Percentiles rank a stretch among this genome's conserved stretches.
These are phyloP conservation scores for Rubia tinctorum DNA, from an alignment of 305 asterid species.

Conservation along the genomic window DNA sequence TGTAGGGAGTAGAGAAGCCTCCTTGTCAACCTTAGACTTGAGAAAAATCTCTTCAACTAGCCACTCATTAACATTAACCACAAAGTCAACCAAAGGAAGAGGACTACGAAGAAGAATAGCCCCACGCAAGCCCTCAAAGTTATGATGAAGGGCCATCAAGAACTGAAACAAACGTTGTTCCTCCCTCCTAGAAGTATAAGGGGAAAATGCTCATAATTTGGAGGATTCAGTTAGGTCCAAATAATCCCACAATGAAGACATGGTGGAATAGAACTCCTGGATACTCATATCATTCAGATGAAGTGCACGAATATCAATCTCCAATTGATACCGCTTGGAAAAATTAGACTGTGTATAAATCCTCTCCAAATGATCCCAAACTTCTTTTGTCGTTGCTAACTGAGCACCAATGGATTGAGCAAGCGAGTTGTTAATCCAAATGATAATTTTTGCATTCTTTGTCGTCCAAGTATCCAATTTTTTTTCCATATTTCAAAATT, in stretches of 20 bases:
- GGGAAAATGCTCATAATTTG: not conserved
- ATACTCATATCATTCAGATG: not conserved
- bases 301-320: not conserved
- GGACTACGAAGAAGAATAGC: slow-evolving; percentile 1
- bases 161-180: no score
- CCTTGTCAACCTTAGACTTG: not conserved
- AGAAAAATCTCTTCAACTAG: not conserved
- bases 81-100: not conserved
- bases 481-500: no score
- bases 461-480: not conserved
- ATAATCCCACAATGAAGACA: not conserved
- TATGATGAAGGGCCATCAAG: not conserved
- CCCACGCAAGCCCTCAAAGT: not conserved
- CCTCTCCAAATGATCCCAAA: no score
- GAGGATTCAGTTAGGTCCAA: not conserved
- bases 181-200: no score
- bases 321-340: not conserved
- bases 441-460: no score
- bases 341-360: slow-evolving; percentile 4
- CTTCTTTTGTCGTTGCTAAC: no score
- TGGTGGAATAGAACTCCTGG: no score
- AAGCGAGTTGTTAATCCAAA: not conserved
- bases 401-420: no score
- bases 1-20: no score
- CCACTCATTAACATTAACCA: not conserved